Percentiles rank a stretch among this genome's conserved stretches.
phyloP scores from a whole-genome alignment of 148 eudicot genomes.

The Vaccinium vitisidaea region DNA sequence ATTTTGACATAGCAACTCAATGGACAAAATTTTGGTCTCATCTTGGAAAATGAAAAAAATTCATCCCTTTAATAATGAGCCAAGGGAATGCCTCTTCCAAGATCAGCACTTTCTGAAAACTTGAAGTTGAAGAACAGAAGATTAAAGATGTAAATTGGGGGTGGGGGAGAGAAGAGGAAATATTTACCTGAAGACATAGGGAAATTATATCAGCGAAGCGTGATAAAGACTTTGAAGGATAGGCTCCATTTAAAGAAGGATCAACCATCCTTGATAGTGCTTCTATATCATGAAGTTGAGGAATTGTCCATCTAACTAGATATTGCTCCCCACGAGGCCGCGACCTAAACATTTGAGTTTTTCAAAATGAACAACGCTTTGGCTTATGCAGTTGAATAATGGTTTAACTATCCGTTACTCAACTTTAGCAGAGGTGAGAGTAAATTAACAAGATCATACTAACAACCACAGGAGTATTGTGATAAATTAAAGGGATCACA shows the following conservation, averaged over 20 bases:
- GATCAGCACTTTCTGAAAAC: neutral
- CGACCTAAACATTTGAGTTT: conserved; percentile 33
- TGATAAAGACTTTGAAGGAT: conserved; percentile 79
- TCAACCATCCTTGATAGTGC: conserved; percentile 90
- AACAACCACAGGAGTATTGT: neutral
- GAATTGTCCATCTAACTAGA: conserved; percentile 88
- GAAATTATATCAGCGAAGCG: conserved; percentile 95
- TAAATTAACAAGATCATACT: neutral
- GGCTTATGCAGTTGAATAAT: neutral
- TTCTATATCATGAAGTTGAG: conserved; percentile 87
- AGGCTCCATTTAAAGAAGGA: conserved; percentile 64
- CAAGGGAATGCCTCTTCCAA: neutral
- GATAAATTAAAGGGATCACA: conserved; percentile 8
- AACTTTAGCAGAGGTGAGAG: neutral
- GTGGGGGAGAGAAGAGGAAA: neutral
- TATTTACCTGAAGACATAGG: conserved; percentile 77
- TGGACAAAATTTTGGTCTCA: neutral
- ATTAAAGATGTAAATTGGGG: neutral
- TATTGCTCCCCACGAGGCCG: conserved; percentile 79
- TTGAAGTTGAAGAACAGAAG: neutral
- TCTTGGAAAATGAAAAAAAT: neutral
- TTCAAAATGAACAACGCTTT: neutral
- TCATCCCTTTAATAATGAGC: neutral
- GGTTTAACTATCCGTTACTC: neutral
- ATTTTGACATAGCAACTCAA: neutral